A percentile compares a stretch with the other conserved stretches of the same genome.
These are phyloP conservation scores for Geosiphon pyriformis DNA, from an alignment of 192 early-diverging fungal genomes.

Conservation along the genomic window DNA sequence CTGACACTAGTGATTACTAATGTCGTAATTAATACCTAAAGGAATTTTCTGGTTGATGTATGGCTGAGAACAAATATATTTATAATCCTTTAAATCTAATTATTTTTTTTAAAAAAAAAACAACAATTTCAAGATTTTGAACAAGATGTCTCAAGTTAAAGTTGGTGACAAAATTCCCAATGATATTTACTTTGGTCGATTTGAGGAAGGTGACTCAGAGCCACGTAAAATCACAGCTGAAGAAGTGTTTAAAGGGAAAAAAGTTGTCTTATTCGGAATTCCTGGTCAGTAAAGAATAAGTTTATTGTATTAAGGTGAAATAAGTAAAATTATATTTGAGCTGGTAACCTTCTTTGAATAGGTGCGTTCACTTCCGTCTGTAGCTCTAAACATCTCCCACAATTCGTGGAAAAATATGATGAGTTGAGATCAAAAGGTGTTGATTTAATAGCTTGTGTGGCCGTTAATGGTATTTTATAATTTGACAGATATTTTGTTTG, in stretches of 20 bases:
- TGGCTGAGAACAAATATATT: no score
- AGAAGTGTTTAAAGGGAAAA: conserved; percentile 24
- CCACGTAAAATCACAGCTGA: conserved; percentile 1
- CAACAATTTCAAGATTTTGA: no score
- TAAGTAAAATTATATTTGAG: no score
- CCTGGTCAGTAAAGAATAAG: conserved; percentile 12
- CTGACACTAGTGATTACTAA: no score
- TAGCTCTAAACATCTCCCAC: conserved; percentile 23
- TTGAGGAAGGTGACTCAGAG: conserved; percentile 3
- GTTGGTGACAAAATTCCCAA: conserved; percentile 5
- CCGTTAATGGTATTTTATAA: conserved; percentile 17
- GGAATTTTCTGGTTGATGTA: no score
- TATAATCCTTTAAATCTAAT: no score
- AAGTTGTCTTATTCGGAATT: conserved; percentile 24
- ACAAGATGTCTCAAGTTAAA: conserved; percentile 8
- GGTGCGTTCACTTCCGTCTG: conserved; percentile 26
- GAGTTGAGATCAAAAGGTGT: conserved; percentile 20
- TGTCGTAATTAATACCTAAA: no score
- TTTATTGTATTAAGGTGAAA: no score
- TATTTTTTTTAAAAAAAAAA: no score
- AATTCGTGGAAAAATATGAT: conserved; percentile 5
- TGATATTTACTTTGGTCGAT: conserved; percentile 5
- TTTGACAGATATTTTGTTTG: no score
- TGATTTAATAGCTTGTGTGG: conserved; percentile 16
- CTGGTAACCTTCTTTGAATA: no score